Percentiles rank a stretch among this genome's conserved stretches.
phyloP scores from a whole-genome alignment of 2,329 filamentous ascomycete species.

The Colletotrichum musicola region DNA sequence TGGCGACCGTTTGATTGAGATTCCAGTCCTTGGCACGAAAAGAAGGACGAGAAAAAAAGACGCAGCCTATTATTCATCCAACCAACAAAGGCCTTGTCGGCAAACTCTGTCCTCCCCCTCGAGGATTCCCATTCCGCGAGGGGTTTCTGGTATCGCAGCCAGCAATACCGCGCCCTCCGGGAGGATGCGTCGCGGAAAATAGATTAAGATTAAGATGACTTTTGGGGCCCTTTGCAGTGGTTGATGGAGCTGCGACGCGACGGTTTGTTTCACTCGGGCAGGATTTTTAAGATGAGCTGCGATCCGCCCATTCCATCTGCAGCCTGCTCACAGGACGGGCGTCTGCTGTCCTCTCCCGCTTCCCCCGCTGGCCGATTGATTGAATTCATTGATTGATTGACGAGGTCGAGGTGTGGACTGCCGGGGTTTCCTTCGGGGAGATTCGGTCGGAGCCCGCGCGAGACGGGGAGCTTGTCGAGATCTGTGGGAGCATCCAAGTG shows the following conservation, averaged over 20 bases:
- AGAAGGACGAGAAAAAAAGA: conserved; percentile 3
- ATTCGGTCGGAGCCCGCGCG: conserved; percentile 27
- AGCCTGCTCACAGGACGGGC: not conserved
- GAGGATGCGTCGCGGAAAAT: conserved; percentile 22
- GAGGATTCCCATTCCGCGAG: conserved; percentile 10
- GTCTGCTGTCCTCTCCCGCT: not conserved
- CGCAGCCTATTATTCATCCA: conserved; percentile 8
- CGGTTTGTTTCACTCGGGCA: conserved; percentile 36
- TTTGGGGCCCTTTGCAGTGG: conserved; percentile 15
- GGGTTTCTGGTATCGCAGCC: conserved; percentile 8
- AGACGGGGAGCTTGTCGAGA: conserved; percentile 10
- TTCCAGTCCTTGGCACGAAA: conserved; percentile 6
- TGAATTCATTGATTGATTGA: not conserved
- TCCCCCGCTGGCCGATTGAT: conserved; percentile 2
- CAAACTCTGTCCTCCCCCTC: conserved; percentile 7
- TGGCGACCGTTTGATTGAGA: conserved; percentile 17
- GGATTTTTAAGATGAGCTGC: conserved; percentile 35
- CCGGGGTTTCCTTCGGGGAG: conserved; percentile 5
- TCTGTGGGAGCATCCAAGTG: conserved; percentile 15
- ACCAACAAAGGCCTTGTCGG: conserved; percentile 22
- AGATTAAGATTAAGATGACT: conserved; percentile 29
- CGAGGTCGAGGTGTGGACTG: not conserved
- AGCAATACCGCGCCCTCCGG: conserved; percentile 8
- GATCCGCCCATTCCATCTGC: conserved; percentile 27
- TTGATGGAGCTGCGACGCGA: conserved; percentile 22